Evolutionary conservation across 2,329 filamentous ascomycete genomes (phyloP).

Genomic region (Eurotiales sp.): DNA sequence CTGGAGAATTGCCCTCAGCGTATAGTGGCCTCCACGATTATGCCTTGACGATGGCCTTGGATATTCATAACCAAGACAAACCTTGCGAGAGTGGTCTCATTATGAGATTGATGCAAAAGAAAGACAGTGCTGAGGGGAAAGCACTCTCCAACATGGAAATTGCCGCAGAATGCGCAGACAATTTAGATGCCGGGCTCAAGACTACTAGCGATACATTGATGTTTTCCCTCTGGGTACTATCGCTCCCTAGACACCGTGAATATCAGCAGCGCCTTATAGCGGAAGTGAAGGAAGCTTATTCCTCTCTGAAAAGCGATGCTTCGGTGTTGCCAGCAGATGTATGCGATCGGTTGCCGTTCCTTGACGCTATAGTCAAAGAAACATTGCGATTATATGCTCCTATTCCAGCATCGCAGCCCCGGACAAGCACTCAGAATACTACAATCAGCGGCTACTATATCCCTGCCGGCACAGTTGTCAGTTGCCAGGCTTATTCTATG

Average conservation of each 20-base stretch:
- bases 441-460: constrained; percentile 1
- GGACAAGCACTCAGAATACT: not conserved
- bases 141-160: not conserved
- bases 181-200: constrained; percentile 1
- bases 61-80: not conserved
- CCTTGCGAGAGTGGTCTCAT: not conserved
- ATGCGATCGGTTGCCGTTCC: not conserved
- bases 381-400: constrained; percentile 6
- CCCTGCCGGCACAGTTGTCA: constrained; percentile 7
- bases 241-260: not conserved
- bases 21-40: constrained; percentile 1
- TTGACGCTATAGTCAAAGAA: constrained; percentile 1
- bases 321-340: not conserved
- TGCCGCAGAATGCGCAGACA: constrained; percentile 1
- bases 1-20: not conserved
- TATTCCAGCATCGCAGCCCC: constrained; percentile 1
- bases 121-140: not conserved
- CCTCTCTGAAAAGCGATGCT: not conserved
- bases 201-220: constrained; percentile 8
- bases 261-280: not conserved
- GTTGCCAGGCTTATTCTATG: constrained; percentile 20
- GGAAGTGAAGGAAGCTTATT: not conserved
- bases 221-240: constrained; percentile 1
- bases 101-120: not conserved
- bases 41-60: not conserved